These are phyloP conservation scores for Curvularia hawaiiensis DNA, from an alignment of 2,329 filamentous ascomycete species.

Conservation along the genomic window DNA sequence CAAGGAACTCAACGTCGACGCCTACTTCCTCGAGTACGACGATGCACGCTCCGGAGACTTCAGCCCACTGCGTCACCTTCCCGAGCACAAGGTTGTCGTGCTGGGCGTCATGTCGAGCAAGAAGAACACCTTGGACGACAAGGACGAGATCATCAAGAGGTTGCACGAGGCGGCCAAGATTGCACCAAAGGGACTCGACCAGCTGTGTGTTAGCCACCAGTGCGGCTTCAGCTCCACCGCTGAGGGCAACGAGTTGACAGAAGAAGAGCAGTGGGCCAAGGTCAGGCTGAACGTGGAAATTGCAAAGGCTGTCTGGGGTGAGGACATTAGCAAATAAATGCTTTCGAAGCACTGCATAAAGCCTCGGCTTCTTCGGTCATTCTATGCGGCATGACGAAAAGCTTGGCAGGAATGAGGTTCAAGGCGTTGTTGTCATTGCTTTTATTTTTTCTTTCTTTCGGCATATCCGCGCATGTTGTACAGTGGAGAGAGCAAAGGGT, in stretches of 20 bases:
- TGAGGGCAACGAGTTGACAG: slow-evolving; percentile 61
- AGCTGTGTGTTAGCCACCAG: slow-evolving; percentile 63
- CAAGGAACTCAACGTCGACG: slow-evolving; percentile 62
- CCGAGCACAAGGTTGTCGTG: slow-evolving; percentile 61
- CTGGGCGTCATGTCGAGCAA: slow-evolving; percentile 62
- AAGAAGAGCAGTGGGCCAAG: slow-evolving; percentile 65
- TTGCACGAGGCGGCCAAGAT: slow-evolving; percentile 48
- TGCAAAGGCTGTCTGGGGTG: slow-evolving; percentile 62
- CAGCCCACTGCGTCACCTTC: slow-evolving; percentile 59
- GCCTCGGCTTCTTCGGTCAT: neutral
- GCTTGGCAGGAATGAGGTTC: neutral
- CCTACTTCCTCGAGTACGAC: slow-evolving; percentile 66
- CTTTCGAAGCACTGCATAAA: neutral
- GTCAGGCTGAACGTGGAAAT: slow-evolving; percentile 61
- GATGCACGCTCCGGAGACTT: slow-evolving; percentile 63
- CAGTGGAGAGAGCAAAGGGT: neutral
- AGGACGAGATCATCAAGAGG: slow-evolving; percentile 47
- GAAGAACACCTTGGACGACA: slow-evolving; percentile 62
- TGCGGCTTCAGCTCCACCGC: slow-evolving; percentile 63
- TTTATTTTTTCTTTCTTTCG: neutral
- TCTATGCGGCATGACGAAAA: neutral
- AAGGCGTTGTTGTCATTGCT: neutral
- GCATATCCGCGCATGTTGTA: neutral
- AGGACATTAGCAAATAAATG: slow-evolving; percentile 46
- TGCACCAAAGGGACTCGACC: slow-evolving; percentile 59